These are phyloP conservation scores for Alternaria sp. DNA, from an alignment of 2,329 filamentous ascomycete species.

Conservation along the genomic window DNA sequence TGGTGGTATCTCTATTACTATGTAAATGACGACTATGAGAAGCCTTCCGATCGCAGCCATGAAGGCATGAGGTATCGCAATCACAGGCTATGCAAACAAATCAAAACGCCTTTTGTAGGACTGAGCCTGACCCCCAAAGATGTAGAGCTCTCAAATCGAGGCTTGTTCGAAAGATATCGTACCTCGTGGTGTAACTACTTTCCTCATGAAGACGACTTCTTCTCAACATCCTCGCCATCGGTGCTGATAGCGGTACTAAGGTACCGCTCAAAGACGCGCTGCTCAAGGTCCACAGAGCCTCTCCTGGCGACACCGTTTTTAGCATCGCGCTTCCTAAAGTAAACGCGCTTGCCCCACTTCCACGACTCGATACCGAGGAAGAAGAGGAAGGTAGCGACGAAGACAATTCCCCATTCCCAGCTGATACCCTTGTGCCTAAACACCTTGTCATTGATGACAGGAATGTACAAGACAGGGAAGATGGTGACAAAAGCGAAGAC, in stretches of 20 bases:
- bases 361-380: constrained; percentile 70
- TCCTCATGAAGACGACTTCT: constrained; percentile 26
- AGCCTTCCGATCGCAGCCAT: constrained; percentile 24
- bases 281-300: constrained; percentile 44
- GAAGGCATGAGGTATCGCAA: constrained; percentile 34
- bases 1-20: constrained; percentile 24
- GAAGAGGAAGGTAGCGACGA: constrained; percentile 69
- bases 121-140: constrained; percentile 9
- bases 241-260: constrained; percentile 46
- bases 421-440: constrained; percentile 71
- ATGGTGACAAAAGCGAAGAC: constrained; percentile 45
- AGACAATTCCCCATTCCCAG: constrained; percentile 75
- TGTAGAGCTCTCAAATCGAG: constrained; percentile 3
- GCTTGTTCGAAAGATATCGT: background rate
- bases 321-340: constrained; percentile 39
- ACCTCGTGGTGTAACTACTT: background rate
- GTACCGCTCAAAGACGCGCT: constrained; percentile 45
- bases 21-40: constrained; percentile 16
- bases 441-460: constrained; percentile 69
- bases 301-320: constrained; percentile 33
- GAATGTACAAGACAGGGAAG: constrained; percentile 65
- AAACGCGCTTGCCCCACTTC: constrained; percentile 70
- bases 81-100: constrained; percentile 33
- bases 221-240: constrained; percentile 40
- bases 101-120: constrained; percentile 22